These are phyloP conservation scores for Venturia aucupariae DNA, from an alignment of 2,329 filamentous ascomycete species.

Conservation along the genomic window DNA sequence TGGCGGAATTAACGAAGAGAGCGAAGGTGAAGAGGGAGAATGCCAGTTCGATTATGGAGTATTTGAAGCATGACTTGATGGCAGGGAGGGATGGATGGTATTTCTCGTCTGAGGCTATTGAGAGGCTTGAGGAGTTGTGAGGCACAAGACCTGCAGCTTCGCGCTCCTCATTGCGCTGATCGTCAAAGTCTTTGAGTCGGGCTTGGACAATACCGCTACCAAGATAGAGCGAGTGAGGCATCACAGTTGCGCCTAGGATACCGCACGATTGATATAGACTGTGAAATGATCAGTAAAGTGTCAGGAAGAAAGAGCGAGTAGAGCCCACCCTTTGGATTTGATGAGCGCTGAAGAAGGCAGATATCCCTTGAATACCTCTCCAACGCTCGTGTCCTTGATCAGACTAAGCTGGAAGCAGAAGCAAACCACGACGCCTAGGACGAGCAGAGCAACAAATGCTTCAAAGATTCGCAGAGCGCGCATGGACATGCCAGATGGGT, in stretches of 20 bases:
- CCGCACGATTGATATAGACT: constrained; percentile 55
- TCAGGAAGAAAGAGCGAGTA: constrained; percentile 24
- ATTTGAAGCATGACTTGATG: constrained; percentile 65
- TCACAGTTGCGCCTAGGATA: constrained; percentile 64
- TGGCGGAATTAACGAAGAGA: constrained; percentile 74
- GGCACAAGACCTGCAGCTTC: constrained; percentile 6
- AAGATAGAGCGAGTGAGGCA: constrained; percentile 52
- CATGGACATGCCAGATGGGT: constrained; percentile 41
- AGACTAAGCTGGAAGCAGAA: constrained; percentile 49
- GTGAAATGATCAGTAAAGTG: constrained; percentile 20
- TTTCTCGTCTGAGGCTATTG: constrained; percentile 36
- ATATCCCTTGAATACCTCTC: constrained; percentile 46
- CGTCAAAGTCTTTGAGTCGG: constrained; percentile 32
- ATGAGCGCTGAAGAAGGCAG: constrained; percentile 45
- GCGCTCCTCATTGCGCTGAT: constrained; percentile 10
- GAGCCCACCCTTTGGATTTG: constrained; percentile 36
- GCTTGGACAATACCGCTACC: constrained; percentile 48
- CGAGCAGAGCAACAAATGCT: constrained; percentile 44
- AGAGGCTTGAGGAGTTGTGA: constrained; percentile 18
- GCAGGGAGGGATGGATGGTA: constrained; percentile 65
- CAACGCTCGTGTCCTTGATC: constrained; percentile 39
- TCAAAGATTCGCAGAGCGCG: constrained; percentile 44
- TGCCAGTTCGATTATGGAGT: constrained; percentile 61
- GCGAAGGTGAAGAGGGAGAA: constrained; percentile 74
- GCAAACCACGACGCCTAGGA: constrained; percentile 47